Evolutionary conservation across 345 rosid genomes (phyloP), one percentile per base, ranked within the genome.

Genomic region (Nasturtium officinale): DNA sequence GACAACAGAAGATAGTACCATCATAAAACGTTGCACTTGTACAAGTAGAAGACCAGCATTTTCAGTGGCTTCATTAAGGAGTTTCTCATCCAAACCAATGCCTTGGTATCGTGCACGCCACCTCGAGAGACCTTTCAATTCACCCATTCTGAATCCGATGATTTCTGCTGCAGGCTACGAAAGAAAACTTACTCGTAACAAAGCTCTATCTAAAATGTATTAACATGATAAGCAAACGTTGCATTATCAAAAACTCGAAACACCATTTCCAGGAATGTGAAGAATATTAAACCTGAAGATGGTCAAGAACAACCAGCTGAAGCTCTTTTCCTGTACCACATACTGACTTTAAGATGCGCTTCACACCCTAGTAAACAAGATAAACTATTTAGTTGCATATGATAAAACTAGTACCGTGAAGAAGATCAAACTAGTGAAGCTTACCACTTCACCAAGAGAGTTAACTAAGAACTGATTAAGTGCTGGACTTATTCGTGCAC

Each of bases 271-370:
- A 72, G 63, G 54, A 45, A 37, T 61, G 77, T 57, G 28, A 50
- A 45, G 38, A 67, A 69, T 52, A 73, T 18, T 60, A 80, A 66
- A 86, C 98, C 98, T 91, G 96, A 48, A 94, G 87, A 81, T 94
- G 95, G 81, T 91, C 84, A 53, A 86, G 92, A 77, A 94, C 87
- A 72, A 94, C 77, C 48, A 63, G 84, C 81, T 90, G 92, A 73
- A 94, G 95, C 74, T 91, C 98, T 89, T 85, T 94, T 77, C 91
- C 96, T 47, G 96, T 89, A 77, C 95, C 91, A 80, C 92, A 82
- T 65, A 87, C 89, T 54, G 82, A 84, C 80, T 91, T 94, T 60
- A 87, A 83, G 33, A 89, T 87, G n/a, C 93, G 91, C 85, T 94
- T 94, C 74, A 87, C 82, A 54, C 92, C 96, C 98, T 94, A 78